These are phyloP conservation scores for Penicillium corylophilum DNA, from an alignment of 2,329 filamentous ascomycete genomes.

Conservation along the genomic window DNA sequence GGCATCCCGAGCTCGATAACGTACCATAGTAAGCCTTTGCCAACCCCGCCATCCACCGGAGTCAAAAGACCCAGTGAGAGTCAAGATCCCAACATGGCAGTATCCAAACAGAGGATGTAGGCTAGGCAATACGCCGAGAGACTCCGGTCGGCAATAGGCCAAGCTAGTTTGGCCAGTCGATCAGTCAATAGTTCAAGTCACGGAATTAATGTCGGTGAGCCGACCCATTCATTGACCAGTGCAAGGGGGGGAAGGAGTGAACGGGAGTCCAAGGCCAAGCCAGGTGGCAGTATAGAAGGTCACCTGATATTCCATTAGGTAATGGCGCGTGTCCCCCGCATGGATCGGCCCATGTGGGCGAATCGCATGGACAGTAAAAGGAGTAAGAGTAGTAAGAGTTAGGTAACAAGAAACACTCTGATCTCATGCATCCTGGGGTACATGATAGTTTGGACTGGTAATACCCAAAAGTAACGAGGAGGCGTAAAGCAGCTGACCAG, in stretches of 20 bases:
- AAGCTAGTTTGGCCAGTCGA: conserved; percentile 2
- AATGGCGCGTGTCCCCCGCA: conserved; percentile 23
- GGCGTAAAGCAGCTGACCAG: conserved; percentile 9
- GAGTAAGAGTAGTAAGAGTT: conserved; percentile 7
- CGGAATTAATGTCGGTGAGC: conserved; percentile 10
- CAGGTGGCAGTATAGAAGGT: conserved; percentile 5
- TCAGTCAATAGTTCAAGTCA: neutral
- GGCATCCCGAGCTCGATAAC: conserved; percentile 1
- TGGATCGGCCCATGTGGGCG: conserved; percentile 16
- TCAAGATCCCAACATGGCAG: neutral
- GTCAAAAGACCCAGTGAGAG: conserved; percentile 1
- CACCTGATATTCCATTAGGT: conserved; percentile 26
- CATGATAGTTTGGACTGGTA: neutral
- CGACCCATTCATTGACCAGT: neutral
- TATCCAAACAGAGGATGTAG: conserved; percentile 4
- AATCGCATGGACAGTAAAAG: conserved; percentile 10
- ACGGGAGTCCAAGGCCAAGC: too few relatives aligned
- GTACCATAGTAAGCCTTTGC: conserved; percentile 19
- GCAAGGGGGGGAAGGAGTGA: conserved; percentile 4
- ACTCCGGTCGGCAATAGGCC: neutral
- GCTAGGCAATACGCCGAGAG: neutral
- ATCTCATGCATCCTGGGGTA: conserved; percentile 20
- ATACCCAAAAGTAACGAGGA: neutral
- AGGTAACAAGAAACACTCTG: conserved; percentile 21
- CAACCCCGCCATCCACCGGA: conserved; percentile 7